Evolutionary conservation across 768 basidiomycete species (phyloP).

Genomic region (Panaeolus cyanescens): DNA sequence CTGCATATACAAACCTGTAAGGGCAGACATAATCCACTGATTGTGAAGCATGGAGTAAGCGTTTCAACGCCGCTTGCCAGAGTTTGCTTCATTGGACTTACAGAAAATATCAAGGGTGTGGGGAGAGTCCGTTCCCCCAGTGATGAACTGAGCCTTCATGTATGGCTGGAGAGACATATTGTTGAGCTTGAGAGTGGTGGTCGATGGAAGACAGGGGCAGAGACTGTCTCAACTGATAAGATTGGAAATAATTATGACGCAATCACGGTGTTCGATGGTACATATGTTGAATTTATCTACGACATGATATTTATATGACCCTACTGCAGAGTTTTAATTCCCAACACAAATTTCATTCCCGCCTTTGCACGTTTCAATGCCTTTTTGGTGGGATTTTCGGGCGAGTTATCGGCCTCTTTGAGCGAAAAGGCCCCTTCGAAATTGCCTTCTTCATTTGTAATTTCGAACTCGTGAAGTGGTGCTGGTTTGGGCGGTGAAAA

Average conservation of each 20-base stretch:
- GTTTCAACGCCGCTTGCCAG: background rate
- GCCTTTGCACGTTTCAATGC: too few relatives aligned
- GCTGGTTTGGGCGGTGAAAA: too few relatives aligned
- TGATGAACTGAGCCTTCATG: conserved; percentile 63
- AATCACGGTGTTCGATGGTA: background rate
- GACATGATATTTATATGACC: too few relatives aligned
- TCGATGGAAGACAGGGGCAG: background rate
- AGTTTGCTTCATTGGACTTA: conserved; percentile 31
- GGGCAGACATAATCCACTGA: conserved; percentile 89
- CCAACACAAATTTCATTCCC: too few relatives aligned
- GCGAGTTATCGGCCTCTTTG: too few relatives aligned
- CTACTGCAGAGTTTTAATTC: too few relatives aligned
- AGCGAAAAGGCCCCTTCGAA: too few relatives aligned
- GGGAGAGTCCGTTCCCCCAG: conserved; percentile 58
- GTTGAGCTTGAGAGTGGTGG: background rate
- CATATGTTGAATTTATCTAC: too few relatives aligned
- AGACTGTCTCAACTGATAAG: background rate
- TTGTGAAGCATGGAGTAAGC: background rate
- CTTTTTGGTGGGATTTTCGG: too few relatives aligned
- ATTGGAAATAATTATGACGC: background rate
- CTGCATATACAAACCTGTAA: conserved; percentile 52
- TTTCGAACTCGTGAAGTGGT: too few relatives aligned
- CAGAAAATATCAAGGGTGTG: conserved; percentile 83
- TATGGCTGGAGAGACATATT: conserved; percentile 81
- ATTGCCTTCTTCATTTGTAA: too few relatives aligned